These are phyloP conservation scores for Ustilago esculenta DNA, from an alignment of 1,284 basidiomycete species.

Conservation along the genomic window DNA sequence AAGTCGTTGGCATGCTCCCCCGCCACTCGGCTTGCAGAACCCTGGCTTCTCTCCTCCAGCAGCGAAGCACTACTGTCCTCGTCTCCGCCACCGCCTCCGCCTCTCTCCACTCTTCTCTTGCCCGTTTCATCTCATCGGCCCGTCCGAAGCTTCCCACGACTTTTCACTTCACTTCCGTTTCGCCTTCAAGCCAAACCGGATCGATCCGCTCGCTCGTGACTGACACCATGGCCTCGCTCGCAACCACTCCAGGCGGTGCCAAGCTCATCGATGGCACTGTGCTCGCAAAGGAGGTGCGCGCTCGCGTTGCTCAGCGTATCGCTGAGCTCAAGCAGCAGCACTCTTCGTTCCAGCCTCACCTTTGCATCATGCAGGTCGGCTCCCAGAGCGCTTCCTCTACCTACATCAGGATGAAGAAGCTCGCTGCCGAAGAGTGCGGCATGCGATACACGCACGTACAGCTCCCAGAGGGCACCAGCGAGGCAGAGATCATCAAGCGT, in stretches of 20 bases:
- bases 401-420: slow-evolving; percentile 97
- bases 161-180: slow-evolving; percentile 8
- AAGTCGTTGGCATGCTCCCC: slow-evolving; percentile 49
- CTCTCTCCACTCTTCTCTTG: neutral
- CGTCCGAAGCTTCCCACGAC: neutral
- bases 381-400: slow-evolving; percentile 86
- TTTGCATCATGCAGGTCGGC: slow-evolving; percentile 95
- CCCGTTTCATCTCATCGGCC: slow-evolving; percentile 12
- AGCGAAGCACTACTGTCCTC: slow-evolving; percentile 28
- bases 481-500: slow-evolving; percentile 79
- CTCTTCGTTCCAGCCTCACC: slow-evolving; percentile 86
- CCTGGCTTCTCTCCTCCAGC: slow-evolving; percentile 43
- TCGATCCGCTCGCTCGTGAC: slow-evolving; percentile 28
- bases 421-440: slow-evolving; percentile 93
- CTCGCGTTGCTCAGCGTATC: slow-evolving; percentile 55
- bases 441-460: slow-evolving; percentile 85
- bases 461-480: slow-evolving; percentile 75
- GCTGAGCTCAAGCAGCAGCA: slow-evolving; percentile 69
- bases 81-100: slow-evolving; percentile 3
- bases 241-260: slow-evolving; percentile 57
- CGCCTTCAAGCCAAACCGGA: slow-evolving; percentile 1
- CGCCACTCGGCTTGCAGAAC: slow-evolving; percentile 39
- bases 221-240: slow-evolving; percentile 48
- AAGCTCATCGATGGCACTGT: slow-evolving; percentile 85
- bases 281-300: slow-evolving; percentile 79